These are phyloP conservation scores for Metarhizium humberi DNA, from an alignment of 2,329 filamentous ascomycete species.

Conservation along the genomic window DNA sequence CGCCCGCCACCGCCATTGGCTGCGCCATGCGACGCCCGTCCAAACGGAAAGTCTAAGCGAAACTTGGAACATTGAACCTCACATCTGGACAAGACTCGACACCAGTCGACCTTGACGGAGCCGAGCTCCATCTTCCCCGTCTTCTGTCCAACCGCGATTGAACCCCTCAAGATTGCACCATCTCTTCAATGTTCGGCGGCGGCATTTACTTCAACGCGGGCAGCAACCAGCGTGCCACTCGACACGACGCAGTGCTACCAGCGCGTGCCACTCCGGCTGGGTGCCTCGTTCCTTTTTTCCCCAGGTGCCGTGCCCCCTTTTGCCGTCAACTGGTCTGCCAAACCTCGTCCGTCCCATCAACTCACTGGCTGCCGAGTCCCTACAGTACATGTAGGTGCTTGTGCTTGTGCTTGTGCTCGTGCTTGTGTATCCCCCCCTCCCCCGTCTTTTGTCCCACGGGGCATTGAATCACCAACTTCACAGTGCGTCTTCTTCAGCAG, in stretches of 20 bases:
- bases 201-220: too few species aligned
- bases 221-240: too few species aligned
- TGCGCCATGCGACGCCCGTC: neutral
- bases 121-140: neutral
- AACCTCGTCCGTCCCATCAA: neutral
- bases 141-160: neutral
- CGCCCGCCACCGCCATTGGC: neutral
- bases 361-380: neutral
- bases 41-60: neutral
- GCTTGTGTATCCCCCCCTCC: too few species aligned
- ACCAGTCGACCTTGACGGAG: neutral
- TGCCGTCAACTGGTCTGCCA: neutral
- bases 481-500: too few species aligned
- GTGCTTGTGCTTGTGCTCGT: too few species aligned
- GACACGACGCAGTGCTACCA: too few species aligned
- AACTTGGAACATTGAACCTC: neutral
- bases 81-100: too few species aligned
- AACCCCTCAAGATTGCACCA: too few species aligned
- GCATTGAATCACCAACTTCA: too few species aligned
- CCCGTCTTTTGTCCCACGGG: too few species aligned
- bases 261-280: neutral
- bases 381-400: too few species aligned
- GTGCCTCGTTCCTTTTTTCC: neutral
- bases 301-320: neutral
- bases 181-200: too few species aligned